Base-by-base conservation (phyloP, 345 rosid species). In the Pelargonium nanum region DNA sequence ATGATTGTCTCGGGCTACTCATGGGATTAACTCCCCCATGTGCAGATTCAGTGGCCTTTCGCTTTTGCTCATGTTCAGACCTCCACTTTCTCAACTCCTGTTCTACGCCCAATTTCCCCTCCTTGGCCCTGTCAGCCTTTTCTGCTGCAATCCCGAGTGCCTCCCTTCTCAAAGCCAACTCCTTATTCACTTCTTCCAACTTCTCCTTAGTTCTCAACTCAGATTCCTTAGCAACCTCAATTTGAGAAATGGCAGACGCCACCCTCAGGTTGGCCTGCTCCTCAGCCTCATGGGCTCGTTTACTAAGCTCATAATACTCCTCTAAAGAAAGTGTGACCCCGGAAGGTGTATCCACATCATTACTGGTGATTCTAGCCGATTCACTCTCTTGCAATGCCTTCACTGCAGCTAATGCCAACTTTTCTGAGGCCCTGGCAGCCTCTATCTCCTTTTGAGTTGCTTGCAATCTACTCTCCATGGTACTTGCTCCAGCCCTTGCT, bases 281-380 rank as follows among this genome's bases (percentile, higher is more conserved):
- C 73, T 85, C 87, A 22, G 93, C 88, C 50, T 92, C 95, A 2
- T 82, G 91, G 25, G 95, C 91, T 21, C 66, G 69, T 63, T 81
- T 87, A 77, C 95, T 87, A 30, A 92, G 93, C 58, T 87, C 85
- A 16, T 87, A 92, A 74, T 92, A 92, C 75, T 92, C 96, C 72
- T 84, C 87, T 57, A 89, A 52, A 28, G 96, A 82, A 60, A 92
- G 87, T 45, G 85, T 82, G 50, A 92, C 78, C 20, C 88, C 81
- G 4, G 79, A 32, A 12, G 84, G 72, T 32, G 83, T 72, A 71
- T 83, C 86, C 7, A 32, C 77, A 60, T 58, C 65, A 4, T 67
- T 44, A 2, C 68, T 44, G 1, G 60, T 60, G 53, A 60, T 76
- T 71, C 63, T 75, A 66, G 81, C 70, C 32, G 83, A 67, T 78